phyloP scores from a whole-genome alignment of 306 rosid genomes.

The Quillaja saponaria region DNA sequence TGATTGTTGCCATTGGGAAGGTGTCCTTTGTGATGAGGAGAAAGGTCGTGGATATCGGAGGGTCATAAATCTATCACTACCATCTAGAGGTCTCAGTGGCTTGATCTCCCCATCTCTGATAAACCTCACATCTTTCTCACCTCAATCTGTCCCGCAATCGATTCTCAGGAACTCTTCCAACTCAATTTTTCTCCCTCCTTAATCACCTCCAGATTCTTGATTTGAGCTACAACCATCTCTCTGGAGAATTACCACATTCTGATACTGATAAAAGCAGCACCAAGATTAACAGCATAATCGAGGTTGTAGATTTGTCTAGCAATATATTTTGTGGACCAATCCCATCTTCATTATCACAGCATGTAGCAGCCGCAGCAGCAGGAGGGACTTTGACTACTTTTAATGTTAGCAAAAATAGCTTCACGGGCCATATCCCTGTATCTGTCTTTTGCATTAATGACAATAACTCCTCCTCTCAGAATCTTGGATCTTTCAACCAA shows the following conservation, averaged over 20 bases:
- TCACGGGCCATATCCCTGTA: conserved; percentile 60
- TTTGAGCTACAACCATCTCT: conserved; percentile 55
- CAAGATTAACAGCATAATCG: conserved; percentile 18
- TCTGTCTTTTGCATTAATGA: conserved; percentile 47
- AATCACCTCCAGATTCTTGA: conserved; percentile 50
- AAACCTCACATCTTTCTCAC: conserved; percentile 48
- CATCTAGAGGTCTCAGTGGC: conserved; percentile 58
- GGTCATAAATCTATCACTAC: conserved; percentile 53
- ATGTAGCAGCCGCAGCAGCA: conserved; percentile 32
- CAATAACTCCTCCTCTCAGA: conserved; percentile 40
- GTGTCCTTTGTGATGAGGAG: conserved; percentile 43
- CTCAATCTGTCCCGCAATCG: conserved; percentile 69
- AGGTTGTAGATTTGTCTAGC: conserved; percentile 69
- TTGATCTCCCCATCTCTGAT: conserved; percentile 38
- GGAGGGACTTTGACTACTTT: conserved; percentile 51
- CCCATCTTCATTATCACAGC: conserved; percentile 47
- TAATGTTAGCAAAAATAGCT: conserved; percentile 81
- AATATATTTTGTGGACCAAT: conserved; percentile 60
- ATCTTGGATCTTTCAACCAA: conserved; percentile 73
- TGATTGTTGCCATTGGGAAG: conserved; percentile 87
- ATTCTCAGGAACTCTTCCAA: conserved; percentile 52
- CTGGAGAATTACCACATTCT: conserved; percentile 41
- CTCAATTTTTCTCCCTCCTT: conserved; percentile 40
- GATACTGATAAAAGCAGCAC: not conserved
- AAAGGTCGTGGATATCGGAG: no score